A percentile compares a stretch with the other conserved stretches of the same genome.
These are phyloP conservation scores for Metschnikowia corniflorae DNA, from an alignment of 805 yeast species.

Conservation along the genomic window DNA sequence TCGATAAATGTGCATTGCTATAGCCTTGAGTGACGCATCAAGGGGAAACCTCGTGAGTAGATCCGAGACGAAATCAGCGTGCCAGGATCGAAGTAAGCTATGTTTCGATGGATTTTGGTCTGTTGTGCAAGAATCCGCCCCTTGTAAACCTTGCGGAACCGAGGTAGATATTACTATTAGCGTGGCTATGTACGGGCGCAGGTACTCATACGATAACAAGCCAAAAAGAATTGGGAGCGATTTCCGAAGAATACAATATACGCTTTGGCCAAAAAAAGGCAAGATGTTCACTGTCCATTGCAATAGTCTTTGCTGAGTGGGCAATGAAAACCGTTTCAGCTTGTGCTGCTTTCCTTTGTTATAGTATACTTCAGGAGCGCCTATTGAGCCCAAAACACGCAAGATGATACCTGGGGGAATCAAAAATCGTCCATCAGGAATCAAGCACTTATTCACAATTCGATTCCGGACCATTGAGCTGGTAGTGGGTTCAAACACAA, in stretches of 20 bases:
- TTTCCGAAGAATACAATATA: conserved; percentile 4
- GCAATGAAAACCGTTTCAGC: conserved; percentile 17
- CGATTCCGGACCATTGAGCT: conserved; percentile 3
- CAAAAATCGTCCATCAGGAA: conserved; percentile 8
- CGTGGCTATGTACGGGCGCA: conserved; percentile 14
- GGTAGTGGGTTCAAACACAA: conserved; percentile 8
- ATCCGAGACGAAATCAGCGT: conserved; percentile 10
- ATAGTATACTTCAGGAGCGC: conserved; percentile 18
- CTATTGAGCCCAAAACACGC: conserved; percentile 13
- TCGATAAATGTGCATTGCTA: conserved; percentile 7
- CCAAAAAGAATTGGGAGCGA: conserved; percentile 15
- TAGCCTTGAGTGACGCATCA: conserved; percentile 12
- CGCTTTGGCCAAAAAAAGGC: conserved; percentile 13
- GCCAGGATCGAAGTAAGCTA: conserved; percentile 13
- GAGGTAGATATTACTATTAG: conserved; percentile 12
- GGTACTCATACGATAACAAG: conserved; percentile 16
- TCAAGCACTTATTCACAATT: conserved; percentile 7
- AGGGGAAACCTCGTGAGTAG: conserved; percentile 12
- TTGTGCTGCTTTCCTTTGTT: conserved; percentile 17
- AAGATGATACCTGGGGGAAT: conserved; percentile 6
- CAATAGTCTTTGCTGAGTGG: conserved; percentile 13
- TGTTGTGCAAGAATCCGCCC: not conserved
- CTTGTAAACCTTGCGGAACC: not conserved
- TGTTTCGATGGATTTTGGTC: not conserved
- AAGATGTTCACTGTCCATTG: conserved; percentile 16